These are phyloP conservation scores for Aspergillus taichungensis DNA, from an alignment of 495 filamentous ascomycete genomes.

Conservation along the genomic window DNA sequence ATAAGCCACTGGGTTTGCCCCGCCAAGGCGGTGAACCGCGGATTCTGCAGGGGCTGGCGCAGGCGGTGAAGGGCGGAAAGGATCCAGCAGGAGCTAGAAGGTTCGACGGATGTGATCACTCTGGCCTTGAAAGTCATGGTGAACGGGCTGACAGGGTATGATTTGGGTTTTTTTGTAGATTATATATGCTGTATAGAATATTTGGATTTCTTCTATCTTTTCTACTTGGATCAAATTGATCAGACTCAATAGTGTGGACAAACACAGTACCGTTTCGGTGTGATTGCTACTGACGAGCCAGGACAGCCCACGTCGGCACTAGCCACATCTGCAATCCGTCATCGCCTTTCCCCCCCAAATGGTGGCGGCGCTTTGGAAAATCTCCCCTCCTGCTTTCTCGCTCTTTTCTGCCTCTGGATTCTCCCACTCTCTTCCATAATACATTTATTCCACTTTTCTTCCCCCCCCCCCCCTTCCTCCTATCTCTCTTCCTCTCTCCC, in stretches of 20 bases:
- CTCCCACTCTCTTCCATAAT: slow-evolving; percentile 8
- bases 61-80: slow-evolving; percentile 22
- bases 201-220: neutral
- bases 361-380: slow-evolving; percentile 29
- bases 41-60: slow-evolving; percentile 16
- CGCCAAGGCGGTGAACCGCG: slow-evolving; percentile 12
- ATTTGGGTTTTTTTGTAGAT: neutral
- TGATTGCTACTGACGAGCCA: slow-evolving; percentile 9
- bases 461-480: slow-evolving; percentile 18
- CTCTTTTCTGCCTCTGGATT: slow-evolving; percentile 17
- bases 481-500: slow-evolving; percentile 10
- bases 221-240: no score
- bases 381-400: slow-evolving; percentile 31
- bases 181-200: neutral
- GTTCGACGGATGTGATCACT: slow-evolving; percentile 22
- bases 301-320: slow-evolving; percentile 11
- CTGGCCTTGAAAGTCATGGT: neutral
- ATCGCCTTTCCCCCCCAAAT: slow-evolving; percentile 16
- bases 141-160: neutral
- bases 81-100: slow-evolving; percentile 32
- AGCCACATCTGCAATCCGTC: slow-evolving; percentile 9
- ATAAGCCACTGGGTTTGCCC: slow-evolving; percentile 4
- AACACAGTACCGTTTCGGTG: neutral
- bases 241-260: neutral
- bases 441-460: slow-evolving; percentile 22